phyloP scores from a whole-genome alignment of 257 asterid genomes.

The Oldenlandia corymbosa region DNA sequence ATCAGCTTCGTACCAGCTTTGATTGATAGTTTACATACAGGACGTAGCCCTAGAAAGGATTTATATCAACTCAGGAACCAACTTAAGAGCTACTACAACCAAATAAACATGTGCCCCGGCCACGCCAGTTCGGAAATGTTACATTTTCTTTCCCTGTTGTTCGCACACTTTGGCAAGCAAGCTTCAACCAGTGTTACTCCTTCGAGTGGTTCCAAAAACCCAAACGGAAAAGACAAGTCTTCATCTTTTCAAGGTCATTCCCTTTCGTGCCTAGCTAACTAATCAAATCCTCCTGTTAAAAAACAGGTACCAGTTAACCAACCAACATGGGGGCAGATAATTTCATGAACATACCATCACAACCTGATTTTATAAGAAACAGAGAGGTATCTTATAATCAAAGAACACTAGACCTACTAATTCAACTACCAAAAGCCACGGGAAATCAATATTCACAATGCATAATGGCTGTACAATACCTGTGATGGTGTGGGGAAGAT shows the following conservation, averaged over 20 bases:
- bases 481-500: slow-evolving; percentile 67
- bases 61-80: neutral
- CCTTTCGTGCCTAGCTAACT: slow-evolving; percentile 16
- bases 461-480: slow-evolving; percentile 33
- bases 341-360: neutral
- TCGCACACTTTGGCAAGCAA: neutral
- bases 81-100: slow-evolving; percentile 14
- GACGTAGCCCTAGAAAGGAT: slow-evolving; percentile 19
- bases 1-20: slow-evolving; percentile 28
- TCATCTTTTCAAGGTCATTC: slow-evolving; percentile 16
- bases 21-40: slow-evolving; percentile 41
- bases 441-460: neutral
- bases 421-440: neutral
- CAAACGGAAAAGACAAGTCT: neutral
- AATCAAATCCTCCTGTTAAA: slow-evolving; percentile 52
- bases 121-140: neutral
- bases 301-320: neutral
- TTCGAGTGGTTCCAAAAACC: slow-evolving; percentile 9
- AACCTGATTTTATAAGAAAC: neutral
- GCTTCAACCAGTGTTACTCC: slow-evolving; percentile 7
- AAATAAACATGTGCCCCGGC: neutral
- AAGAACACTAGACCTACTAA: too few species aligned
- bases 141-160: neutral
- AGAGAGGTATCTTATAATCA: too few species aligned
- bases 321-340: neutral